Conservation (phyloP, 371 early-diverging fungal species). For the Lichtheimia corymbifera region DNA sequence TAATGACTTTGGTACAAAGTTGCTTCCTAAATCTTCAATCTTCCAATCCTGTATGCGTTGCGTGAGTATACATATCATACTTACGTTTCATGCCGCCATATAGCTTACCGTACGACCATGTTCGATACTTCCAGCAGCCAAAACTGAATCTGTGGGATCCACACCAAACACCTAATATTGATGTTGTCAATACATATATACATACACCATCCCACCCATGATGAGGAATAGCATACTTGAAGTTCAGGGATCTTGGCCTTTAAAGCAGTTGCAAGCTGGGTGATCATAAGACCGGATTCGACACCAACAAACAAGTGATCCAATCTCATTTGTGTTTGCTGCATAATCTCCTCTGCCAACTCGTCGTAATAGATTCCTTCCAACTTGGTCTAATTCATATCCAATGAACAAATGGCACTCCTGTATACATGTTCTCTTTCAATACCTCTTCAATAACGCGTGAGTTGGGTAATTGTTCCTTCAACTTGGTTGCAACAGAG, state of each 20-base stretch:
- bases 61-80: neutral
- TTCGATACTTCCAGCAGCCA: conserved; percentile 22
- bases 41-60: conserved; percentile 58
- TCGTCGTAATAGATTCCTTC: conserved; percentile 27
- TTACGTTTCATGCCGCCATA: too few species aligned
- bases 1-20: conserved; percentile 63
- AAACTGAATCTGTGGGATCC: conserved; percentile 67
- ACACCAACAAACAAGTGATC: conserved; percentile 75
- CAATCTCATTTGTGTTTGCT: conserved; percentile 56
- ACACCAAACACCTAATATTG: conserved; percentile 60
- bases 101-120: conserved; percentile 12
- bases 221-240: conserved; percentile 31
- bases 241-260: conserved; percentile 58
- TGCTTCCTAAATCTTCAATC: conserved; percentile 77
- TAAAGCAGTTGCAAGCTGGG: conserved; percentile 61
- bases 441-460: conserved; percentile 72
- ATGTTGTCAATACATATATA: neutral
- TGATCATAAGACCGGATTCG: conserved; percentile 70
- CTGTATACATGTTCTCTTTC: neutral
- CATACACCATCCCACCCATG: neutral
- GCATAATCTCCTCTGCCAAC: conserved; percentile 69
- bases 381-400: neutral
- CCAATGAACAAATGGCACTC: neutral
- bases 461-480: conserved; percentile 54
- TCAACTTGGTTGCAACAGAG: conserved; percentile 66